Evolutionary conservation across 2,329 filamentous ascomycete species (phyloP).

Genomic region (Akanthomyces lecanii): DNA sequence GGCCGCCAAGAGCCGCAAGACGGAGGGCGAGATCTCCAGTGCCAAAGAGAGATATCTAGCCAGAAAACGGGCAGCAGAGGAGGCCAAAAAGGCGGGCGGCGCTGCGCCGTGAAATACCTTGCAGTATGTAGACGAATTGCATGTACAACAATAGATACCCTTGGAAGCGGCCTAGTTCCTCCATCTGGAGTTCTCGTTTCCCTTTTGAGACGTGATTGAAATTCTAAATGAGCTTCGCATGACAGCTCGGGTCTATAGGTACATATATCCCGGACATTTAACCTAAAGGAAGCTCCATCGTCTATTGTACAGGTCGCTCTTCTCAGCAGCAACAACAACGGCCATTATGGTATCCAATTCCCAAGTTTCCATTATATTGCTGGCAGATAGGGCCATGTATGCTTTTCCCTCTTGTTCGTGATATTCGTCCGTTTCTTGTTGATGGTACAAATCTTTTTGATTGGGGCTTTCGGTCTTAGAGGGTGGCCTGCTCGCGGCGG

Average conservation of each 20-base stretch:
- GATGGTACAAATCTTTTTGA: neutral
- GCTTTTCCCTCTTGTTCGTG: neutral
- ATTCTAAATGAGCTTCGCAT: neutral
- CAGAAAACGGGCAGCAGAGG: conserved; percentile 69
- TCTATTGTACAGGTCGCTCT: conserved; percentile 6
- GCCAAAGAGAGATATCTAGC: conserved; percentile 77
- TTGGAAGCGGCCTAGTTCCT: conserved; percentile 7
- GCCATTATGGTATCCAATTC: conserved; percentile 1
- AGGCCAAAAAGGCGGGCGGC: conserved; percentile 53
- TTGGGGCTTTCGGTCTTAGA: conserved; percentile 3
- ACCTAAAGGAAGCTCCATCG: neutral
- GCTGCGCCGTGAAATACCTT: conserved; percentile 23
- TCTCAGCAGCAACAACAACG: neutral
- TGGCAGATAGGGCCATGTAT: neutral
- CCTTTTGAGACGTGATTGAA: neutral
- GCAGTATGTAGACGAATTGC: neutral
- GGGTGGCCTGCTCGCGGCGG: conserved; percentile 51
- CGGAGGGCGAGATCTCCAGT: conserved; percentile 67
- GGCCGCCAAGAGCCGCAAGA: conserved; percentile 72
- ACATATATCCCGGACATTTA: neutral
- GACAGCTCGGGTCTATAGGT: conserved; percentile 7
- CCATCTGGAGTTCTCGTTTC: neutral
- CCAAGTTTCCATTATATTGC: neutral
- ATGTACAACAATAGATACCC: conserved; percentile 28
- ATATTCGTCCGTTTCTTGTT: conserved; percentile 1